Evolutionary conservation across 371 early-diverging fungal genomes (phyloP), one percentile per base, ranked within the genome.

Genomic region (Haplosporangium sp.): DNA sequence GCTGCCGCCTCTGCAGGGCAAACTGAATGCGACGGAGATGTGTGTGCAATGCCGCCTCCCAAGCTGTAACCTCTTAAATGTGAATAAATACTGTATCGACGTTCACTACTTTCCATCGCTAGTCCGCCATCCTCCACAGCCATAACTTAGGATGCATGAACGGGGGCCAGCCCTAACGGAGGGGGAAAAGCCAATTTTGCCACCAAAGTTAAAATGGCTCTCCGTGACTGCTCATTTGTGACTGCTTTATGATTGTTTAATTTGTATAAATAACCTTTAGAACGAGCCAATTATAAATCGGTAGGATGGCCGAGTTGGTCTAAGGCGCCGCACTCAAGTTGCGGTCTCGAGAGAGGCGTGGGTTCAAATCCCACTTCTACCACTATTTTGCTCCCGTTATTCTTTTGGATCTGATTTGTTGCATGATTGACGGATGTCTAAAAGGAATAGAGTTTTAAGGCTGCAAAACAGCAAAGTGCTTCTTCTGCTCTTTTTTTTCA

Each of bases 341-440:
- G n/a, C n/a, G n/a, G n/a, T n/a, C n/a, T n/a, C n/a, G n/a, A n/a
- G n/a, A n/a, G n/a, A n/a, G n/a, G n/a, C n/a, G n/a, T n/a, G n/a
- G n/a, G n/a, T n/a, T 67, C 67, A 59, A 67, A 67, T 67, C 67
- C 67, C 67, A 67, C 67, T 67, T 67, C 67, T 59, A 67, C 67
- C 67, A 67, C 51, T 36, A 46, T 61, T 62, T 51, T 69, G 46
- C 47, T 18, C 16, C 11, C 40, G 6, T 36, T 36, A 11, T 64
- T 40, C 55, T 45, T 60, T 60, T 48, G 7, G 1, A n/a, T 48
- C 16, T 48, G 14, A 14, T 1, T 7, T n/a, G 48, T 1, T 48
- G 1, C 48, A n/a, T 48, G 48, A 48, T 48, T 48, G 48, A 20
- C 20, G 48, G 14, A n/a, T 48, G 48, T 20, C 48, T 48, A 48